A percentile compares a stretch with the other conserved stretches of the same genome.
These are phyloP conservation scores for Alternaria postmessia DNA, from an alignment of 2,329 filamentous ascomycete genomes.

Conservation along the genomic window DNA sequence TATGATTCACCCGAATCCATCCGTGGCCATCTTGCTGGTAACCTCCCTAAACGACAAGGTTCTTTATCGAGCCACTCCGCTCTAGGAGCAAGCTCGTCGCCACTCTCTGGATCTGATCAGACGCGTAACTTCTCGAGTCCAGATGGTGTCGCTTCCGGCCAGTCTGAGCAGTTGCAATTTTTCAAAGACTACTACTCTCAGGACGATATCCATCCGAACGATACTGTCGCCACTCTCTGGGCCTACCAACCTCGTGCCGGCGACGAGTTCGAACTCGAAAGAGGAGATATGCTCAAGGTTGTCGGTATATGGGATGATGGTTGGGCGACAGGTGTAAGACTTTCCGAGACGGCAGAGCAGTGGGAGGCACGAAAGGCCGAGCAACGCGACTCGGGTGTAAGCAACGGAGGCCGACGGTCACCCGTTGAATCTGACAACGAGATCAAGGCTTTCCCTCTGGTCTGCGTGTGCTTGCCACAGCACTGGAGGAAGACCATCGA, in stretches of 20 bases:
- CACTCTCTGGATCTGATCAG: slow-evolving; percentile 59
- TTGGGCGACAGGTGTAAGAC: slow-evolving; percentile 91
- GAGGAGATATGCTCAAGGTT: slow-evolving; percentile 97
- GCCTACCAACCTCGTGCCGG: slow-evolving; percentile 93
- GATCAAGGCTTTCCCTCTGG: slow-evolving; percentile 96
- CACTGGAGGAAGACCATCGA: slow-evolving; percentile 98
- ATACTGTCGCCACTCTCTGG: slow-evolving; percentile 92
- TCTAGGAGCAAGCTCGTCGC: slow-evolving; percentile 74
- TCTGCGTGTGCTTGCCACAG: slow-evolving; percentile 93
- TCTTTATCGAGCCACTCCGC: slow-evolving; percentile 87
- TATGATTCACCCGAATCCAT: slow-evolving; percentile 74
- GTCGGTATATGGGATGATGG: slow-evolving; percentile 99
- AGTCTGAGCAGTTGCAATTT: slow-evolving; percentile 93
- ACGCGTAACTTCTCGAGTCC: slow-evolving; percentile 81
- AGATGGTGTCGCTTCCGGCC: slow-evolving; percentile 81
- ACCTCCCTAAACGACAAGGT: slow-evolving; percentile 74
- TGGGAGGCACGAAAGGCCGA: slow-evolving; percentile 80
- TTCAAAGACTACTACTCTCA: slow-evolving; percentile 99
- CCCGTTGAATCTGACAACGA: slow-evolving; percentile 66
- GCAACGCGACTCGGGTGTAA: slow-evolving; percentile 93
- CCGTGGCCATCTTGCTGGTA: slow-evolving; percentile 49
- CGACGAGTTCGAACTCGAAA: slow-evolving; percentile 91
- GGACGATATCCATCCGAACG: slow-evolving; percentile 91
- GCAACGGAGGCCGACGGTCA: slow-evolving; percentile 69
- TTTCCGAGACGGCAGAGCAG: slow-evolving; percentile 84